Base-by-base conservation (phyloP, 495 filamentous ascomycete species). In the Aspergillus homomorphus region DNA sequence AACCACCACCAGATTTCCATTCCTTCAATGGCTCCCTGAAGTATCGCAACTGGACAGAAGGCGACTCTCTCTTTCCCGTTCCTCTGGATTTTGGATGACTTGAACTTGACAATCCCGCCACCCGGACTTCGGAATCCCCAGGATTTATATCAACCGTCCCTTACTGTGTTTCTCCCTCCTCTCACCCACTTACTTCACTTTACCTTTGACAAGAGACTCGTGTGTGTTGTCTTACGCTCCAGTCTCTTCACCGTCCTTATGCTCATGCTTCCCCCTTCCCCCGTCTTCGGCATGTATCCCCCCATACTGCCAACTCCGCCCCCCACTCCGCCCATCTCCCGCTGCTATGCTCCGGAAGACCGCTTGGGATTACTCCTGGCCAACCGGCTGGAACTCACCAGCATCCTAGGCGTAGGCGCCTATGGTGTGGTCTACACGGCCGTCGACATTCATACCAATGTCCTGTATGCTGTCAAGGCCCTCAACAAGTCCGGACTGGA, bases 391-490 rank as follows among this genome's bases (percentile, higher is more conserved):
- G 88, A 91, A 73, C 81, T 97, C 59, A 90, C 86, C 51, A 80
- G 84, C 58, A 90, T 98, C 67, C 82, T 98, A 57, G 94, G 94
- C 52, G 87, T 94, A 48, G 94, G 94, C 56, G 94, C 94, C 56
- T 98, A 98, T 76, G 94, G 94, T 45, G 92, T 97, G 23, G 95
- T 98, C 15, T 97, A 98, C 76, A 89, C 88, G 38, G 94, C 94
- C 63, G 78, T 92, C 74, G 93, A 98, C 77, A 84, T 92, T 53
- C 86, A 88, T 64, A 93, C 89, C 58, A 82, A 87, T 65, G 81
- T 84, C 33, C 84, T 83, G 57, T 99, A 95, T 77, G 95, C 94
- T 54, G 93, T 99, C 69, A 99, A 99, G 78, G 92, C 91, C 41
- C 82, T 99, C 71, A 92, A 90, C 84, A 98, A 97, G 75, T 78